Evolutionary conservation across 2,329 filamentous ascomycete species (phyloP).

Genomic region (Botryotinia calthae): DNA sequence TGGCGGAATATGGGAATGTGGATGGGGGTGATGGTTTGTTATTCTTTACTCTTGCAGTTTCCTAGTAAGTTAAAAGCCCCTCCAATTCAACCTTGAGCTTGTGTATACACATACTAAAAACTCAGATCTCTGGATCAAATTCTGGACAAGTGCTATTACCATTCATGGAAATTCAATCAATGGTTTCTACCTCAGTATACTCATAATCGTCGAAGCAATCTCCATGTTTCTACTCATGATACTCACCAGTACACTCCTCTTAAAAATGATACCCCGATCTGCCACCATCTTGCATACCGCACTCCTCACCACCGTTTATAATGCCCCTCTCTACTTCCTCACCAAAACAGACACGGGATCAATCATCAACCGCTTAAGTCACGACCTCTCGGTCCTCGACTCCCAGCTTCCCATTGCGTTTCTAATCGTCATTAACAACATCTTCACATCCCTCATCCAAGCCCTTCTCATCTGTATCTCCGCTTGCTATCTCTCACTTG

Average conservation of each 20-base stretch:
- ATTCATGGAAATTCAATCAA: not conserved
- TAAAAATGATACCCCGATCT: not conserved
- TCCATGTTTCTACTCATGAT: not conserved
- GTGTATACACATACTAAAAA: not conserved
- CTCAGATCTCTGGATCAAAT: not conserved
- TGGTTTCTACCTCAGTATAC: not conserved
- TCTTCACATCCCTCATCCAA: not conserved
- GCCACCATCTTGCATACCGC: not conserved
- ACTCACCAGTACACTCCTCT: not conserved
- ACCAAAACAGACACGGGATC: not conserved
- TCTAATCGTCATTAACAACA: not conserved
- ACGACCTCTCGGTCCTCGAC: not conserved
- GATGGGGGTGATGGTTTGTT: conserved; percentile 1
- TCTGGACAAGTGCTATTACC: not conserved
- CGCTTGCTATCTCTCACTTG: not conserved
- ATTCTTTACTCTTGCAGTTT: not conserved
- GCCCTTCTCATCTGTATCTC: not conserved
- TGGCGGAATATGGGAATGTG: conserved; percentile 39
- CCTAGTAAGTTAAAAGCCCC: not conserved
- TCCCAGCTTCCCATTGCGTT: not conserved
- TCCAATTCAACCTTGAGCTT: not conserved
- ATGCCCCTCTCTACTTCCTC: not conserved
- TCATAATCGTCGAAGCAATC: not conserved
- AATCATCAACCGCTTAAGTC: not conserved
- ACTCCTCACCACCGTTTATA: not conserved